Percentiles rank a stretch among this genome's conserved stretches.
Conservation (phyloP, 2,329 filamentous ascomycete genomes). For the Cordyceps militaris region DNA sequence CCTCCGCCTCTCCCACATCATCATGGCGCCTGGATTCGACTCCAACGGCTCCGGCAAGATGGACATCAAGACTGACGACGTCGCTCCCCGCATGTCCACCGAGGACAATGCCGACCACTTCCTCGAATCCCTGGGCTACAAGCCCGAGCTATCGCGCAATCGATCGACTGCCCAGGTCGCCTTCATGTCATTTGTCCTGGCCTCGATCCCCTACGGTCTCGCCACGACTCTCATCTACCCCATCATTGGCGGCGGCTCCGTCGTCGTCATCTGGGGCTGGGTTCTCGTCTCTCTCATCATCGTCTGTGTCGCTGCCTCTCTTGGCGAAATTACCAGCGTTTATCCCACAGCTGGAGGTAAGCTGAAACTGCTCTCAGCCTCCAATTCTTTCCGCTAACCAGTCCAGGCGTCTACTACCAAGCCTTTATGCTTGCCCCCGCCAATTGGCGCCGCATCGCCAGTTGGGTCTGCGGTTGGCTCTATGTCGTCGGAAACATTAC, state of each 20-base stretch:
- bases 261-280: slow-evolving; percentile 69
- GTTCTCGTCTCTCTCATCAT: slow-evolving; percentile 61
- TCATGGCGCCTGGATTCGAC: slow-evolving; percentile 12
- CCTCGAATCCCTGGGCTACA: slow-evolving; percentile 59
- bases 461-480: slow-evolving; percentile 69
- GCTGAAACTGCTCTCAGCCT: neutral
- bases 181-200: slow-evolving; percentile 71
- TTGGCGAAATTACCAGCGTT: slow-evolving; percentile 68
- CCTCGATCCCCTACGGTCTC: slow-evolving; percentile 67
- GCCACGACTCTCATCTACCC: slow-evolving; percentile 65
- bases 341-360: slow-evolving; percentile 67
- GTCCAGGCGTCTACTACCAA: slow-evolving; percentile 61
- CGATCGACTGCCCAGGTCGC: slow-evolving; percentile 62
- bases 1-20: neutral
- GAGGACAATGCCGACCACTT: slow-evolving; percentile 51
- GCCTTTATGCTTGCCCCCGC: slow-evolving; percentile 65
- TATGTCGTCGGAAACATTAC: slow-evolving; percentile 76
- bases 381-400: neutral
- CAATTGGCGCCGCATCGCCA: slow-evolving; percentile 53
- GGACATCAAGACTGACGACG: slow-evolving; percentile 25
- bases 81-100: slow-evolving; percentile 20
- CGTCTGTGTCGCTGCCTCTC: slow-evolving; percentile 60
- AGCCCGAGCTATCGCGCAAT: slow-evolving; percentile 55
- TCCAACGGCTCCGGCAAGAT: slow-evolving; percentile 16
- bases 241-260: slow-evolving; percentile 57